Base-by-base conservation (phyloP, 1,284 basidiomycete species). In the Papiliotrema nemorosa region DNA sequence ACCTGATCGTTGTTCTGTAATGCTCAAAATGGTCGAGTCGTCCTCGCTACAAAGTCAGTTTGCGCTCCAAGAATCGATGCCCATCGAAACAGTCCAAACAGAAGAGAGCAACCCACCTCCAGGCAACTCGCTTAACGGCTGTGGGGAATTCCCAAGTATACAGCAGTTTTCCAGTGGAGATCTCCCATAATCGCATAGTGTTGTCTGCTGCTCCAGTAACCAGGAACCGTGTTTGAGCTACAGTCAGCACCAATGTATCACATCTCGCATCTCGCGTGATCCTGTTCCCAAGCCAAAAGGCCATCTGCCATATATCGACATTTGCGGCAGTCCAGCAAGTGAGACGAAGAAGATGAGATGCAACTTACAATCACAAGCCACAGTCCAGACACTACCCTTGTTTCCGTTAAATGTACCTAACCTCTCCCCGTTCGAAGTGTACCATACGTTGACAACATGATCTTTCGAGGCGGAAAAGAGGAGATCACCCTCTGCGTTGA, bases 381-480 rank as follows among this genome's bases (percentile, higher is more conserved):
- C 83, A 52, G 90, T 92, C 94, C 96, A 97, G 31, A 99, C 89
- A 2, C 89, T 83, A 61, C 94, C 94, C 70, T 97, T 97, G 77
- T 97, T 86, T 39, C 92, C 96, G 50, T 91, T 85, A 73, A 97
- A 97, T 50, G 96, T 98, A 43, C 94, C 96, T 65, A 98, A 77
- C 54, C 96, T 81, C 79, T 98, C 94, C 59, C 96, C 96, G 69
- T 99, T 99, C 69, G 96, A 90, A n/a, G 93, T 88, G 77, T 85
- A 97, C 92, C 93, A 97, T 44, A 90, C 91, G 70, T 97, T 97
- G 75, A 97, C 90, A 64, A 90, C 75, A 66, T 87, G 83, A 74
- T 99, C 94, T 81, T 98, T 98, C 66, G 91, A 93, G 67, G 87
- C 90, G 25, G 92, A 87, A 77, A 98, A 97, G 50, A 99, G 81